Percentiles rank a stretch among this genome's conserved stretches.
Evolutionary conservation across 1,284 basidiomycete genomes (phyloP).

Genomic region (Tilletia horrida): DNA sequence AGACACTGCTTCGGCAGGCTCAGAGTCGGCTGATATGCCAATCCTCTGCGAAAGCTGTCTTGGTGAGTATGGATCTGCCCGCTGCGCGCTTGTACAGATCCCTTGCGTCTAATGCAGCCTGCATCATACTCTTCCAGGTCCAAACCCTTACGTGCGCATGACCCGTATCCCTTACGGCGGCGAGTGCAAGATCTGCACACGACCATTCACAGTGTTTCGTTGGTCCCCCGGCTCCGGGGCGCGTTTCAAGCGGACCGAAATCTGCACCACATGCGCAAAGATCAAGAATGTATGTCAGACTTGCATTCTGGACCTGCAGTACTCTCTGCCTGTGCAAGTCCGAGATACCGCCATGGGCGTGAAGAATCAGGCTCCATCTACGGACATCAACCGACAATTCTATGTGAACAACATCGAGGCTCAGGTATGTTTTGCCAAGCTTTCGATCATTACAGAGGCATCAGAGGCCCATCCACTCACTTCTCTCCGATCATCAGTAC

Average conservation of each 20-base stretch:
- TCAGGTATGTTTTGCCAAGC: constrained; percentile 65
- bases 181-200: constrained; percentile 86
- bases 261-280: constrained; percentile 98
- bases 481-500: no score
- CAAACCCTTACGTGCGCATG: constrained; percentile 57
- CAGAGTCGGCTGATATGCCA: constrained; percentile 85
- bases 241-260: constrained; percentile 94
- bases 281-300: constrained; percentile 99
- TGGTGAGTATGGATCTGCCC: constrained; percentile 35
- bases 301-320: constrained; percentile 88
- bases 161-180: constrained; percentile 94
- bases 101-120: not conserved
- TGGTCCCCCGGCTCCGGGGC: constrained; percentile 93
- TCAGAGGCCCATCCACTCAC: no score
- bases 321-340: constrained; percentile 92
- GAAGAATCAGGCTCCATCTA: constrained; percentile 82
- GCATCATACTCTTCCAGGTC: constrained; percentile 35
- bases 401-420: constrained; percentile 69
- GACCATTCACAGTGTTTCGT: constrained; percentile 87
- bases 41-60: constrained; percentile 63
- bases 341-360: constrained; percentile 88
- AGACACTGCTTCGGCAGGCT: constrained; percentile 62
- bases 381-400: constrained; percentile 91
- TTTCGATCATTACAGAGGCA: no score
- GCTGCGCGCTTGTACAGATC: not conserved